Percentiles rank a stretch among this genome's conserved stretches.
These are phyloP conservation scores for Myxozyma mucilagina DNA, from an alignment of 805 yeast species.

Conservation along the genomic window DNA sequence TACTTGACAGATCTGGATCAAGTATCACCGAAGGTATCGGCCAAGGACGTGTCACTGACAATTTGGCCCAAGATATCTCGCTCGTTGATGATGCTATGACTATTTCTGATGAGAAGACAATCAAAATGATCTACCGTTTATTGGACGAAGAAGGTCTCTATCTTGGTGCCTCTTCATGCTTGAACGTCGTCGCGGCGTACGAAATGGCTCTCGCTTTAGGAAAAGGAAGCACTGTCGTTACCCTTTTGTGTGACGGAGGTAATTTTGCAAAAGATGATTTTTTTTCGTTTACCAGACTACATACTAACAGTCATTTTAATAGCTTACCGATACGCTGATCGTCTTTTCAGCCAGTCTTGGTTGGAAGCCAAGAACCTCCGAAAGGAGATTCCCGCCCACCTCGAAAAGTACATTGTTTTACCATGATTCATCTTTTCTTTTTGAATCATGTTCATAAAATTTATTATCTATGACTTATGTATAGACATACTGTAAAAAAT, in stretches of 20 bases:
- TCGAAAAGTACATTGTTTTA: constrained; percentile 65
- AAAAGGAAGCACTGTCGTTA: constrained; percentile 83
- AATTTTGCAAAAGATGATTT: background rate
- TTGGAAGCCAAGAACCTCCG: constrained; percentile 62
- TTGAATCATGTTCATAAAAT: no score
- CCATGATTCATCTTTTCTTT: no score
- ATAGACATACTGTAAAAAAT: no score
- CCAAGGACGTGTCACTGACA: constrained; percentile 88
- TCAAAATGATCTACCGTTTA: constrained; percentile 78
- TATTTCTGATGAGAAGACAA: constrained; percentile 77
- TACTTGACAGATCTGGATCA: constrained; percentile 70
- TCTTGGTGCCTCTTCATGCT: constrained; percentile 86
- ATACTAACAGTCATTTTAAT: background rate
- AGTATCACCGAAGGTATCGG: constrained; percentile 97
- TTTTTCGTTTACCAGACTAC: background rate
- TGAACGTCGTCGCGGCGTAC: constrained; percentile 87
- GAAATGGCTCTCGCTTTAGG: constrained; percentile 67
- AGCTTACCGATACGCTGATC: constrained; percentile 65
- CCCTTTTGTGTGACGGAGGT: constrained; percentile 82
- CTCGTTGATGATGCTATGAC: constrained; percentile 77
- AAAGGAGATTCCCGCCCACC: constrained; percentile 66
- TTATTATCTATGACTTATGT: no score
- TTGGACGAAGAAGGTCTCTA: constrained; percentile 88
- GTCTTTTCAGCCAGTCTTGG: constrained; percentile 79
- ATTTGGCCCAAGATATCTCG: constrained; percentile 69